These are phyloP conservation scores for Bipolaris bicolor DNA, from an alignment of 2,329 filamentous ascomycete genomes.

Conservation along the genomic window DNA sequence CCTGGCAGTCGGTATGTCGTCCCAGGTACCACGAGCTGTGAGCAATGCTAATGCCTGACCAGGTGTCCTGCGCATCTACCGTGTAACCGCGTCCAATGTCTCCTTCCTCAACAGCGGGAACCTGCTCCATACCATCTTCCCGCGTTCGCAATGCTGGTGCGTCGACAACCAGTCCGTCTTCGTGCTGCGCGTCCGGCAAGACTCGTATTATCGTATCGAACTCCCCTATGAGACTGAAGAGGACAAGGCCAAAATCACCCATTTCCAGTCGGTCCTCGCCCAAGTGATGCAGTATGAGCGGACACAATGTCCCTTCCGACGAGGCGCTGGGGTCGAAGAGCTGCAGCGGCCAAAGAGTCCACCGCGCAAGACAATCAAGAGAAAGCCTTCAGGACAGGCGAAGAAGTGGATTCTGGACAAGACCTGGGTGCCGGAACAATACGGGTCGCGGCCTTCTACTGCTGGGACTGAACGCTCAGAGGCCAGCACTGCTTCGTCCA, in stretches of 20 bases:
- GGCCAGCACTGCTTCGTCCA: conserved; percentile 37
- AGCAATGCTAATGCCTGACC: conserved; percentile 13
- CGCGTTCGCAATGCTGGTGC: conserved; percentile 92
- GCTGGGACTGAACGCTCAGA: conserved; percentile 40
- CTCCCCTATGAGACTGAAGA: conserved; percentile 70
- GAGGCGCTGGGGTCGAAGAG: conserved; percentile 75
- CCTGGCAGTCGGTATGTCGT: conserved; percentile 71
- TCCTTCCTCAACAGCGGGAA: conserved; percentile 86
- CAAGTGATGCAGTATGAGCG: conserved; percentile 84
- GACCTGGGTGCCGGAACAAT: conserved; percentile 56
- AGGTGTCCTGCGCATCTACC: conserved; percentile 83
- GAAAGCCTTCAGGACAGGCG: conserved; percentile 61
- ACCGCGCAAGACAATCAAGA: conserved; percentile 55
- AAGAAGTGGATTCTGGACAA: conserved; percentile 58
- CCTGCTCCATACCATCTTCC: conserved; percentile 83
- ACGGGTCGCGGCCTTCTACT: conserved; percentile 40
- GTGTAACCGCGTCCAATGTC: conserved; percentile 77
- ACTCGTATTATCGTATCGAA: conserved; percentile 91
- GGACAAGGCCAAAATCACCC: conserved; percentile 67
- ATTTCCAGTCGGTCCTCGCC: conserved; percentile 72
- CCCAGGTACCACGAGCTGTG: not conserved
- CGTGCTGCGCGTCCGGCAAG: conserved; percentile 81
- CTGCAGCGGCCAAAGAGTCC: conserved; percentile 72
- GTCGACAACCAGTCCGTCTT: conserved; percentile 85
- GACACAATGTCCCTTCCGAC: conserved; percentile 83